Conservation (phyloP, 352 stramenopile genomes). For the Phytophthora capsici region DNA sequence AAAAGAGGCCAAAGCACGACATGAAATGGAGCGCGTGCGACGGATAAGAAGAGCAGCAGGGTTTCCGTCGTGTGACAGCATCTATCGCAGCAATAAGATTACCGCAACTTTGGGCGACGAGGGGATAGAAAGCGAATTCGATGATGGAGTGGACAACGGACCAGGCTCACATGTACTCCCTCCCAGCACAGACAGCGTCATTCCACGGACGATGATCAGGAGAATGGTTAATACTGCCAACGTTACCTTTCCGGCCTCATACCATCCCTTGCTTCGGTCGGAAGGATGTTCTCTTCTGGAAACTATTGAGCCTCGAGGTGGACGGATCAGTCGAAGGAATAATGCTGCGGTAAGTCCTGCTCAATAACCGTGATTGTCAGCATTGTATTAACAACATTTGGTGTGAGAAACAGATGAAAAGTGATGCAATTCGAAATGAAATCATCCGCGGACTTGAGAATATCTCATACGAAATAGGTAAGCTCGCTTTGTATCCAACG, state of each 20-base stretch:
- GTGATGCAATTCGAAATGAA: constrained; percentile 30
- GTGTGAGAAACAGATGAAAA: constrained; percentile 21
- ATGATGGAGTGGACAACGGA: constrained; percentile 38
- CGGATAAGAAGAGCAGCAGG: constrained; percentile 44
- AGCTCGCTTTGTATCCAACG: constrained; percentile 1
- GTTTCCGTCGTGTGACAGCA: constrained; percentile 48
- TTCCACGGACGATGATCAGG: constrained; percentile 30
- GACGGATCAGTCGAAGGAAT: constrained; percentile 16
- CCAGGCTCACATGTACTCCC: constrained; percentile 22
- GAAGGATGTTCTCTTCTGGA: constrained; percentile 53
- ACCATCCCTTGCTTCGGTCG: constrained; percentile 47
- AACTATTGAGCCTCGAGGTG: constrained; percentile 48
- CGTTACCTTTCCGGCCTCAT: constrained; percentile 36
- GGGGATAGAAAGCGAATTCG: constrained; percentile 28
- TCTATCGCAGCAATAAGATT: constrained; percentile 52
- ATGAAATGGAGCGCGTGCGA: constrained; percentile 38
- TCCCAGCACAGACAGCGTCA: constrained; percentile 29
- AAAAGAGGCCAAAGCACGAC: constrained; percentile 25
- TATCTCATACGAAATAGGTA: constrained; percentile 48
- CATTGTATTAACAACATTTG: constrained; percentile 9
- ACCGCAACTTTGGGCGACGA: constrained; percentile 26
- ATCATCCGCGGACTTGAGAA: constrained; percentile 59
- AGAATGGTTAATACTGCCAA: constrained; percentile 28
- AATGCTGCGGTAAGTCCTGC: constrained; percentile 32
- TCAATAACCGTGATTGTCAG: not conserved